A percentile compares a stretch with the other conserved stretches of the same genome.
Conservation (phyloP, 228 moss, liverwort and hornwort species). For the Sphagnum magellanicum region DNA sequence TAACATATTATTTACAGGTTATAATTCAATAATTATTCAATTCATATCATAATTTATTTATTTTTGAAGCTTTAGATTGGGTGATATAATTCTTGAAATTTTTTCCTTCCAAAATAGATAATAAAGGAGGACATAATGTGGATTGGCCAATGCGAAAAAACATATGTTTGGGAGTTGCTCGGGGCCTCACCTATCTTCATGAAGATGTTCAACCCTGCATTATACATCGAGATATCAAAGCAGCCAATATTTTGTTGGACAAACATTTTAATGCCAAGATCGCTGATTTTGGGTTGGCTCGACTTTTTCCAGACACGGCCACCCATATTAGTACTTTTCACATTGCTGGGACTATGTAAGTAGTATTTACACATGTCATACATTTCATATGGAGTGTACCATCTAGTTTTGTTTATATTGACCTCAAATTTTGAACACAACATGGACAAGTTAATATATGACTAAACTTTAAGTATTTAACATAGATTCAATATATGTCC, state of each 20-base stretch:
- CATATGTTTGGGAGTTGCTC: conserved; percentile 35
- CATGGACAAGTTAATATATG: too few relatives aligned
- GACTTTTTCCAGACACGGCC: conserved; percentile 39
- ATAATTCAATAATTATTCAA: too few relatives aligned
- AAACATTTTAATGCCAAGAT: conserved; percentile 42
- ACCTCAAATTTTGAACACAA: too few relatives aligned
- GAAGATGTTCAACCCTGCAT: conserved; percentile 35
- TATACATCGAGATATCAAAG: conserved; percentile 52
- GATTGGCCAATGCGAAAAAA: conserved; percentile 33
- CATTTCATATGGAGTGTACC: too few relatives aligned
- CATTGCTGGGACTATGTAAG: conserved; percentile 40
- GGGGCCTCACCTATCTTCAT: conserved; percentile 45
- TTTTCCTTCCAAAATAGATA: not conserved
- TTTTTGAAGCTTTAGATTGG: too few relatives aligned
- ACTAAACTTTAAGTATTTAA: too few relatives aligned
- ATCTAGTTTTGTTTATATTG: too few relatives aligned
- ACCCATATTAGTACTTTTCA: conserved; percentile 43
- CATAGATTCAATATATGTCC: too few relatives aligned
- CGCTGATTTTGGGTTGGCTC: conserved; percentile 49
- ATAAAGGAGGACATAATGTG: not conserved
- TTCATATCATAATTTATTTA: too few relatives aligned
- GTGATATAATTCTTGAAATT: not conserved
- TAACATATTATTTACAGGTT: too few relatives aligned
- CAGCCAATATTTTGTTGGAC: conserved; percentile 40
- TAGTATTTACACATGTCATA: too few relatives aligned